A percentile compares a stretch with the other conserved stretches of the same genome.
phyloP scores from a whole-genome alignment of 129 eudicot species.

The Mikania micrantha region DNA sequence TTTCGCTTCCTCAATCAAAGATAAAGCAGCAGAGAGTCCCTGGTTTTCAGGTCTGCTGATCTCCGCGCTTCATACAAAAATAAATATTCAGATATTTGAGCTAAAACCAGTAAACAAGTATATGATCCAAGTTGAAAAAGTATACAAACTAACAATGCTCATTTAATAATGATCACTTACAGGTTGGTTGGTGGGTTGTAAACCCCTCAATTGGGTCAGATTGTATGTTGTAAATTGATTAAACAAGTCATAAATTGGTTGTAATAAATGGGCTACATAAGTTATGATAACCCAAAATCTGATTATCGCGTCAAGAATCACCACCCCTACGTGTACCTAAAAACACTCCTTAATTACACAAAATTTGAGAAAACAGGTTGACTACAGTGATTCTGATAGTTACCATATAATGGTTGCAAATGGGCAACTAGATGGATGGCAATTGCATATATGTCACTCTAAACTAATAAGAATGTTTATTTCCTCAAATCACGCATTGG shows the following conservation, averaged over 20 bases:
- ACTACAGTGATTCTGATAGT: too few species aligned
- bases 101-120: neutral
- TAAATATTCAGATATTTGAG: conserved; percentile 16
- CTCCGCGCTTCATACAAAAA: conserved; percentile 80
- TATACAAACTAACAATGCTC: neutral
- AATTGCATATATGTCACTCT: too few species aligned
- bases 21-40: conserved; percentile 74
- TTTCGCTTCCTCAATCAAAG: conserved; percentile 68
- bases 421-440: neutral
- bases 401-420: too few species aligned
- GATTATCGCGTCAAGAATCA: neutral
- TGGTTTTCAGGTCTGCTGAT: conserved; percentile 83
- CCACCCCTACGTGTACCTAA: too few species aligned
- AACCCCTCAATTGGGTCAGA: too few species aligned
- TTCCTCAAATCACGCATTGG: too few species aligned
- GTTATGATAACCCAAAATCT: neutral
- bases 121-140: neutral
- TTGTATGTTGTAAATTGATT: too few species aligned
- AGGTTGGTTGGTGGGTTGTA: neutral
- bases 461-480: too few species aligned
- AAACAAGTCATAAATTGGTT: neutral
- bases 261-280: neutral
- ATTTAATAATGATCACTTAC: neutral
- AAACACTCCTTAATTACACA: neutral
- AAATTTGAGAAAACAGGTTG: neutral